These are phyloP conservation scores for Arthrobotrys sphaeroides DNA, from an alignment of 2,329 filamentous ascomycete genomes.

Conservation along the genomic window DNA sequence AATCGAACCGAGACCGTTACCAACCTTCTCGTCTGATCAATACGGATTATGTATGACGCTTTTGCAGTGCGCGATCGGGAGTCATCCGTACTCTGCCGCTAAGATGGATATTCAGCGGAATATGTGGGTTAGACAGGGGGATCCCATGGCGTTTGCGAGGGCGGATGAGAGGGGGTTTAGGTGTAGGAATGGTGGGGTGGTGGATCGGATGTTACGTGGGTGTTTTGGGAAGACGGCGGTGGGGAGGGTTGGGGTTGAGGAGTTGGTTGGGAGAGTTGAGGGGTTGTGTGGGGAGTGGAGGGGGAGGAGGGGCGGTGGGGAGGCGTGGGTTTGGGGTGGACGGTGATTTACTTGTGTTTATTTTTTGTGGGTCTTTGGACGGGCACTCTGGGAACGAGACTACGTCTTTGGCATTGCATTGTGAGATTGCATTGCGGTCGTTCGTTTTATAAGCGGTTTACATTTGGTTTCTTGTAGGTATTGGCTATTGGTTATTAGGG, in stretches of 20 bases:
- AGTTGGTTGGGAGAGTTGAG: conserved; percentile 11
- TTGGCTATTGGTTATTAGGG: not conserved
- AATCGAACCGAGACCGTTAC: conserved; percentile 51
- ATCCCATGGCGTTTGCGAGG: conserved; percentile 57
- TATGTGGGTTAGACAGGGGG: conserved; percentile 56
- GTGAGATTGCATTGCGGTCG: not conserved
- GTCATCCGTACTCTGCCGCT: conserved; percentile 56
- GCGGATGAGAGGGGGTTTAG: conserved; percentile 54
- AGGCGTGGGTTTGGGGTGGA: conserved; percentile 41
- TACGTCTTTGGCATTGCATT: not conserved
- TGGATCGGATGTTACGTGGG: conserved; percentile 53
- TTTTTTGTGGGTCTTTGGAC: conserved; percentile 1
- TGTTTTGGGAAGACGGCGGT: conserved; percentile 57
- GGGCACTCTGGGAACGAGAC: not conserved
- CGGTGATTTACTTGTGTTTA: not conserved
- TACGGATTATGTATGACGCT: conserved; percentile 56
- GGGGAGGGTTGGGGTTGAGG: conserved; percentile 32
- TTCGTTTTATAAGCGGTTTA: not conserved
- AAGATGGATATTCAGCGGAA: conserved; percentile 53
- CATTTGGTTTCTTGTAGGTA: not conserved
- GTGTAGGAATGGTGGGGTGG: conserved; percentile 50
- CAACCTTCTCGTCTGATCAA: conserved; percentile 56
- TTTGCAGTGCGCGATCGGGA: conserved; percentile 56
- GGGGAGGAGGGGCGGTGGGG: conserved; percentile 27
- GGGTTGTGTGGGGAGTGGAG: conserved; percentile 29